phyloP scores from a whole-genome alignment of 2,329 filamentous ascomycete species.

The Trichoderma hamatum region DNA sequence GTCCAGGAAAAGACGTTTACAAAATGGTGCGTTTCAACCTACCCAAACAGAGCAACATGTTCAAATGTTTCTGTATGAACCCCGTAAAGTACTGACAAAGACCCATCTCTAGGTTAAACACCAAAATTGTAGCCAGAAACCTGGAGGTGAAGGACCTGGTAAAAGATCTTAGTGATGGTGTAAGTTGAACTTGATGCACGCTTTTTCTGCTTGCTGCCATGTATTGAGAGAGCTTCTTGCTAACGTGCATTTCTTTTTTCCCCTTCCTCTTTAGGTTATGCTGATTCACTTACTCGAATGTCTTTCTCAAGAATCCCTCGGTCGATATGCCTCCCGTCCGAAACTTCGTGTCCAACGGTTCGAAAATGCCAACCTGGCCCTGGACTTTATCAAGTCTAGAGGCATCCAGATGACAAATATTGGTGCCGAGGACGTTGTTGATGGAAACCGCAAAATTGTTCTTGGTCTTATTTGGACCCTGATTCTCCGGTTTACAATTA shows the following conservation, averaged over 20 bases:
- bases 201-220: neutral
- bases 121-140: conserved; percentile 79
- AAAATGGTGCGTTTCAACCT: conserved; percentile 66
- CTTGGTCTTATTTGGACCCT: conserved; percentile 97
- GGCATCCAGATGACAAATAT: conserved; percentile 99
- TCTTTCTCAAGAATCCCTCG: conserved; percentile 89
- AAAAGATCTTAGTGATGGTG: conserved; percentile 87
- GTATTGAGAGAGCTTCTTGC: neutral
- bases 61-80: conserved; percentile 19
- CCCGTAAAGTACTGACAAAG: neutral
- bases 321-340: conserved; percentile 93
- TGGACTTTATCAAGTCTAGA: conserved; percentile 88
- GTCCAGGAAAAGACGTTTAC: conserved; percentile 99
- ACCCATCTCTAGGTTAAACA: conserved; percentile 74
- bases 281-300: conserved; percentile 97
- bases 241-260: conserved; percentile 25
- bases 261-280: conserved; percentile 65
- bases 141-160: conserved; percentile 87
- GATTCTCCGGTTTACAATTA: conserved; percentile 97
- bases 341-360: conserved; percentile 96
- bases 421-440: conserved; percentile 95
- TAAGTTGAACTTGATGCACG: conserved; percentile 53
- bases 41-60: neutral
- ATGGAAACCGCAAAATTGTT: conserved; percentile 97
- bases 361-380: conserved; percentile 94